Evolutionary conservation across 2,329 filamentous ascomycete species (phyloP), one percentile per base, ranked within the genome.

Genomic region (Pseudocercospora ulei): DNA sequence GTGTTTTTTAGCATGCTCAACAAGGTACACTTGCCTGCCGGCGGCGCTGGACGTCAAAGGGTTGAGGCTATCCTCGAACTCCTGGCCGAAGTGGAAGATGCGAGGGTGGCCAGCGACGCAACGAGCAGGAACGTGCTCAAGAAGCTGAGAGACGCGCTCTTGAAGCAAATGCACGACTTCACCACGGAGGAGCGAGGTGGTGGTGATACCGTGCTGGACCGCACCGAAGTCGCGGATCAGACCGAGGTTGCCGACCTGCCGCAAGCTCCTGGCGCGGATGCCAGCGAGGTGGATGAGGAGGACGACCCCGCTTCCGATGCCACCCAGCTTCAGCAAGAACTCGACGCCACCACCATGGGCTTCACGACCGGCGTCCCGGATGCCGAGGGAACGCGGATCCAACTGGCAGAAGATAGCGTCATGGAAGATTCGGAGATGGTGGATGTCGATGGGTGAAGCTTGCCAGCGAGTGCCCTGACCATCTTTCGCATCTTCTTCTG

Each of bases 1-100:
- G 72, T 80, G 1, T 66, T 90, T 6, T 76, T 83, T 17, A 73
- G 78, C 0, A 73, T 95, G 31, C 71, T 96, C 1, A 77, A 77
- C 49, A 96, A 95, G 62, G 68, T 95, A 1, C 77, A 87, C 56
- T 71, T 96, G 31, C 72, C 83, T 0, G 68, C 79, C n/a, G 53
- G 43, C 1, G 53, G 50, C 4, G 53, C 48, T n/a, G 50, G 49
- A 14, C 47, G 51, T 5, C 52, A 62, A 35, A 52, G 49, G 17
- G 49, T 62, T 2, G 56, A 57, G 38, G 57, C 57, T 0, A 50
- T 69, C 3, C 65, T 68, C 30, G 64, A 63, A 3, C 65, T 74
- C 7, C 58, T 67, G 11, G 56, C 54, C 4, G 66, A 69, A 52
- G 63, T 65, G 6, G 61, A 68, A n/a, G 64, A 72, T 28, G 63